Evolutionary conservation across 1,284 basidiomycete species (phyloP).

Genomic region (Macrocystidia cucumis): DNA sequence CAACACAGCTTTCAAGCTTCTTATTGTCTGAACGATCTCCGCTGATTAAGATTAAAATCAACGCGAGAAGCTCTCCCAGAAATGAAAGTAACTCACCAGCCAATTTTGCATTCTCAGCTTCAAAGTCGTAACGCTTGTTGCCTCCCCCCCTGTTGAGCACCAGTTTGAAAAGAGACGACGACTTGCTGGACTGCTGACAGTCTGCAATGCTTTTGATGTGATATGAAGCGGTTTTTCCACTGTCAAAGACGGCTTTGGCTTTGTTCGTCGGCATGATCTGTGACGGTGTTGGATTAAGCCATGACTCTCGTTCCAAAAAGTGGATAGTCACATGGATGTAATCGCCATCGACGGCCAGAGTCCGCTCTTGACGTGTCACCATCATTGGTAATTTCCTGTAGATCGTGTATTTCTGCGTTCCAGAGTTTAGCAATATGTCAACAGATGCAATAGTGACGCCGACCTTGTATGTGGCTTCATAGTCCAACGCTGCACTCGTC

Average conservation of each 20-base stretch:
- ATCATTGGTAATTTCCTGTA: slow-evolving; percentile 93
- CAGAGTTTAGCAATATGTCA: slow-evolving; percentile 2
- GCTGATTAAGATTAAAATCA: slow-evolving; percentile 24
- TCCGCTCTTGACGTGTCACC: slow-evolving; percentile 84
- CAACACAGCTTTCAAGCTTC: slow-evolving; percentile 46
- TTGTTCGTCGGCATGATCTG: slow-evolving; percentile 88
- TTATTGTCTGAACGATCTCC: slow-evolving; percentile 67
- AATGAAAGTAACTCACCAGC: slow-evolving; percentile 50
- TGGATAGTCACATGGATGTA: slow-evolving; percentile 76
- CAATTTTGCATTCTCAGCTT: slow-evolving; percentile 80
- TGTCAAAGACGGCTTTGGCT: slow-evolving; percentile 81
- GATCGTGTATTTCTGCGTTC: slow-evolving; percentile 79
- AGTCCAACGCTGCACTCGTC: slow-evolving; percentile 49
- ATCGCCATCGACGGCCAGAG: slow-evolving; percentile 90
- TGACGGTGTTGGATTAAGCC: no score
- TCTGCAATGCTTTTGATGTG: slow-evolving; percentile 85
- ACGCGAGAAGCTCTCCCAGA: neutral
- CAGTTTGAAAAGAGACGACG: slow-evolving; percentile 77
- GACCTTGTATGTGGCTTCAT: slow-evolving; percentile 79
- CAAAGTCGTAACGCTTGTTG: slow-evolving; percentile 95
- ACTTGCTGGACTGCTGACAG: slow-evolving; percentile 80
- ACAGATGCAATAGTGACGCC: slow-evolving; percentile 9
- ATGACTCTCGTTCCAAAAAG: no score
- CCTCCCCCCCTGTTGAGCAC: slow-evolving; percentile 39
- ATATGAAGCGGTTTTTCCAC: slow-evolving; percentile 85